Evolutionary conservation across 768 basidiomycete genomes (phyloP).

Genomic region (Lactarius psammicola): DNA sequence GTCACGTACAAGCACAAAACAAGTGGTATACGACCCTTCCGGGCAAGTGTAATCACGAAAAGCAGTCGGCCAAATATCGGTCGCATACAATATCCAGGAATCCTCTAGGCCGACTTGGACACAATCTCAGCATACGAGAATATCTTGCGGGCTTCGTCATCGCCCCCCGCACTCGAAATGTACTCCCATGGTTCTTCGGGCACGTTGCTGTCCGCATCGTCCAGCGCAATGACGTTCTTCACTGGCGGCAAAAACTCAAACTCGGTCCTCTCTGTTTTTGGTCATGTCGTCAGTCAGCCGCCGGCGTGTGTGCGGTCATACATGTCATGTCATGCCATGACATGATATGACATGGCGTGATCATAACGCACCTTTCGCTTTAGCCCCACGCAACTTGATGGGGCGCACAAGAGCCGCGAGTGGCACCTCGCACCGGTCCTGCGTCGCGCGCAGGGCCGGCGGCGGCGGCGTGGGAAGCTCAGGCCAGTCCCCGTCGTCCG

Average conservation of each 20-base stretch:
- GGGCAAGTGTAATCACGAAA: slow-evolving; percentile 11
- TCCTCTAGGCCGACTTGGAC: slow-evolving; percentile 29
- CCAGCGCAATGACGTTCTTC: slow-evolving; percentile 56
- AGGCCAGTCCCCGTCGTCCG: slow-evolving; percentile 22
- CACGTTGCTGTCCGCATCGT: slow-evolving; percentile 47
- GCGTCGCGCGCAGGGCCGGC: slow-evolving; percentile 16
- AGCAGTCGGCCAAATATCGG: slow-evolving; percentile 14
- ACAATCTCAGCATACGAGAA: slow-evolving; percentile 46
- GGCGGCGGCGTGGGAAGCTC: slow-evolving; percentile 9
- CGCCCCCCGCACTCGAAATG: slow-evolving; percentile 43
- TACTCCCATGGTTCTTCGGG: slow-evolving; percentile 61
- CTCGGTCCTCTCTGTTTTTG: slow-evolving; percentile 43
- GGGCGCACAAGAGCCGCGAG: slow-evolving; percentile 33
- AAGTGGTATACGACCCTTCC: slow-evolving; percentile 16
- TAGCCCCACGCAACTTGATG: slow-evolving; percentile 28
- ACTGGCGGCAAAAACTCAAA: slow-evolving; percentile 57
- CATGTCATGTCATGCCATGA: too few relatives aligned
- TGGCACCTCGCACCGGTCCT: slow-evolving; percentile 29
- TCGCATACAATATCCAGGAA: slow-evolving; percentile 17
- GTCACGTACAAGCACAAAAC: too few relatives aligned
- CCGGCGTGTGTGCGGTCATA: not conserved
- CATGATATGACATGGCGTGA: not conserved
- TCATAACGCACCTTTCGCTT: slow-evolving; percentile 45
- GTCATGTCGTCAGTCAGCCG: not conserved
- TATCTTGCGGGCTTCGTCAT: slow-evolving; percentile 34